These are phyloP conservation scores for Rhizopus microsporus DNA, from an alignment of 371 early-diverging fungal genomes.

Conservation along the genomic window DNA sequence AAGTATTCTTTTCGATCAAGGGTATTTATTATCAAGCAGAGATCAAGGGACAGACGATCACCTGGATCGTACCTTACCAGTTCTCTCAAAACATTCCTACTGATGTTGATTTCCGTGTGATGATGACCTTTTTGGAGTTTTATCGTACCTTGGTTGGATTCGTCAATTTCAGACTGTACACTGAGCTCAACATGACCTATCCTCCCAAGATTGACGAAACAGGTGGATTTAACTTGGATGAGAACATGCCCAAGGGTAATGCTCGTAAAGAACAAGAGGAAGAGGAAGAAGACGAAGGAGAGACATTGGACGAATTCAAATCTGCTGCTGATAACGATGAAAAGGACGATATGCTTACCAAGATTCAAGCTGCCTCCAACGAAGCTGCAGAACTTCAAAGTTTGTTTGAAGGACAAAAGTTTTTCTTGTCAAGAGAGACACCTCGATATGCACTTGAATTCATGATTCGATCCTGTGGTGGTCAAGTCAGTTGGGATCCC, in stretches of 20 bases:
- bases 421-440: slow-evolving; percentile 94
- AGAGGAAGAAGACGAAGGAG: slow-evolving; percentile 38
- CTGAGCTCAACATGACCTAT: slow-evolving; percentile 82
- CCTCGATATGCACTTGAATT: slow-evolving; percentile 93
- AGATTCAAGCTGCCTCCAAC: slow-evolving; percentile 59
- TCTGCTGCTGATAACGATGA: slow-evolving; percentile 29
- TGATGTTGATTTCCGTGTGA: slow-evolving; percentile 96
- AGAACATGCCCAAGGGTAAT: slow-evolving; percentile 37
- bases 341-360: slow-evolving; percentile 51
- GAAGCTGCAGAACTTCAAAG: slow-evolving; percentile 55
- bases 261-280: slow-evolving; percentile 11
- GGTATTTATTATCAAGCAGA: slow-evolving; percentile 98
- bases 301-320: slow-evolving; percentile 52
- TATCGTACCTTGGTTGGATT: slow-evolving; percentile 93
- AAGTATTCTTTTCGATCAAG: slow-evolving; percentile 95
- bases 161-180: slow-evolving; percentile 92
- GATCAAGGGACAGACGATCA: slow-evolving; percentile 90
- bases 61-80: slow-evolving; percentile 95
- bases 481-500: slow-evolving; percentile 88
- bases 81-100: slow-evolving; percentile 89
- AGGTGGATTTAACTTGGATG: slow-evolving; percentile 75
- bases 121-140: slow-evolving; percentile 96
- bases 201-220: slow-evolving; percentile 86
- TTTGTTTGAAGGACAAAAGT: slow-evolving; percentile 77
- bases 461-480: slow-evolving; percentile 87